Base-by-base conservation (phyloP, 163 green algal species). In the Coccomyxa subellipsoidea region DNA sequence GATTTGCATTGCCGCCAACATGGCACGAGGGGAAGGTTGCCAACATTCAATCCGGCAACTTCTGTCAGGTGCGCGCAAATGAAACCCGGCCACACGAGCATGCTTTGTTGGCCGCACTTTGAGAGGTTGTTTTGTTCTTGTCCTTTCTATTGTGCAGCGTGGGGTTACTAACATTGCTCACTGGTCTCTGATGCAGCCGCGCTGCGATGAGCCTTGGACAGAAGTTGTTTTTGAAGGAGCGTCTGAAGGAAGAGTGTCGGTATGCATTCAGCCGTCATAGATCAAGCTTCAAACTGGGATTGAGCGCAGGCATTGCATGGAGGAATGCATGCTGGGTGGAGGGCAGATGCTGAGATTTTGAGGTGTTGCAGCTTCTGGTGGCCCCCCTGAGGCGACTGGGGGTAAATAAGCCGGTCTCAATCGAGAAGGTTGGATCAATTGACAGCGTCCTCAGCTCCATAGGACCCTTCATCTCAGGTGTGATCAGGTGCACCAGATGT, bases 191-290 rank as follows among this genome's bases (percentile, higher is more conserved):
- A 39, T 69, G 36, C 85, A 93, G 86, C 92, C 92, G 3, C 81
- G 87, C 1, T 96, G 92, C 81, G 92, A 88, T 40, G 92, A 96
- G 81, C 92, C 92, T 0, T 96, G 92, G 92, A 91, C 88, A n/a
- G 92, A 96, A 83, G 88, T 93, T 25, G 86, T 94, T 29, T 95
- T 91, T 85, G 84, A 87, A 37, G 80, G 87, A 38, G 27, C 77
- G 3, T 75, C 77, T 10, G 92, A 94, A 54, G 92, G 92, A 32
- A 87, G 84, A 36, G 37, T 80, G 7, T 70, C 71, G 83, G 83
- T 84, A 39, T 35, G 80, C 40, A n/a, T 5, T 78, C 36, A n/a
- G n/a, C n/a, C n/a, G n/a, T n/a, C n/a, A n/a, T n/a, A n/a, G n/a
- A n/a, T n/a, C n/a, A n/a, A n/a, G n/a, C n/a, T n/a, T n/a, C n/a